Base-by-base conservation (phyloP, 768 basidiomycete genomes). In the Podaxis sp. region DNA sequence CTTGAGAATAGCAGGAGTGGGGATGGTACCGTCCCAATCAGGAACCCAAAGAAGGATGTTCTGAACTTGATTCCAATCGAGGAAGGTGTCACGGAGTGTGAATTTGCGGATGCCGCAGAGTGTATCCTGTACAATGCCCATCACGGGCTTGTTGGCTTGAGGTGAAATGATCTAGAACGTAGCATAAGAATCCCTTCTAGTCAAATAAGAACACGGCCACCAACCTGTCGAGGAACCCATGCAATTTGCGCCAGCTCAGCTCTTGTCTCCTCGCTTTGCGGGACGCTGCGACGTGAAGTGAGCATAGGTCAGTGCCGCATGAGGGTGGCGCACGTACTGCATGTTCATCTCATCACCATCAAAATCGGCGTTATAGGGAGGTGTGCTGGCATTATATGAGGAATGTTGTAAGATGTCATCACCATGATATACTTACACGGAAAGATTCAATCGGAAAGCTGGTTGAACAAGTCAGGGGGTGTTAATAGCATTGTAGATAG, bases 341-440 rank as follows among this genome's bases (percentile, higher is more conserved):
- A 99, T 93, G 79, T 99, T 99, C 97, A 99, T 99, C 75, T 99
- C 97, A 71, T 99, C 97, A 68, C 97, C 97, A 71, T 99, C 97
- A 77, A 99, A 99, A 78, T 99, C 97, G 73, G 97, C 97, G 70
- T 99, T 99, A 78, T 99, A 99, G 0, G 97, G 97, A 40, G 96
- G 94, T 11, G 95, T 98, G 60, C 90, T 92, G 65, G 65, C 66
- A 40, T 52, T 55, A 59, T 59, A 66, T 59, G 75, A 74, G 75
- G 72, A 64, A 65, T 64, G 64, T 64, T 64, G 67, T 64, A 59
- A 48, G 66, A 63, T 17, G 44, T 46, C 65, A 64, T 59, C 57
- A 61, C 58, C 63, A 67, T 57, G 56, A 63, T 33, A 58, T 68
- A 83, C 89, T 79, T 87, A 93, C 91, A 99, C 97, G 61, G 97